phyloP scores from a whole-genome alignment of 2,329 filamentous ascomycete genomes.

The Botryotinia calthae region DNA sequence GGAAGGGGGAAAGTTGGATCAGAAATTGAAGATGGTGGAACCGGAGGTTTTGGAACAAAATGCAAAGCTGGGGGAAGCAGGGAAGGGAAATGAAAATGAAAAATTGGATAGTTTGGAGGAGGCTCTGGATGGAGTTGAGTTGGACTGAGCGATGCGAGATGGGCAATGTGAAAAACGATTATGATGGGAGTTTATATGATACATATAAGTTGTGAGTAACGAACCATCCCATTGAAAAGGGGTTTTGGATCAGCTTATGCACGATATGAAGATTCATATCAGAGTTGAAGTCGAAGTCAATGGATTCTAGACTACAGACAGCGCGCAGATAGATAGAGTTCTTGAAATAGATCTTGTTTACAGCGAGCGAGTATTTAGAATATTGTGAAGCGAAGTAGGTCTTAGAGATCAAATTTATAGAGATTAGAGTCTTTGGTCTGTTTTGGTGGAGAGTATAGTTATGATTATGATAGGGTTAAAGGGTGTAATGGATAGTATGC shows the following conservation, averaged over 20 bases:
- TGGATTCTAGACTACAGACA: not conserved
- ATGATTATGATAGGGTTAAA: not conserved
- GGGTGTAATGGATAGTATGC: not conserved
- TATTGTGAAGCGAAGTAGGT: not conserved
- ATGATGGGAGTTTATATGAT: not conserved
- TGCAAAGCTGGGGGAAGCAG: not conserved
- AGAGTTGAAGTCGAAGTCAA: not conserved
- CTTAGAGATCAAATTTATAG: not conserved
- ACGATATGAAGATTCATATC: not conserved
- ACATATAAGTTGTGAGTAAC: not conserved
- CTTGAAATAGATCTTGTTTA: not conserved
- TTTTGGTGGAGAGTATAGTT: not conserved
- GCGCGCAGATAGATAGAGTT: not conserved
- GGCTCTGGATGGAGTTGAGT: slow-evolving; percentile 36
- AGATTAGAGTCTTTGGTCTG: not conserved
- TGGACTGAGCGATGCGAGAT: slow-evolving; percentile 31
- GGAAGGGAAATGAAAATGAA: not conserved
- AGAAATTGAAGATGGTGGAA: slow-evolving; percentile 27
- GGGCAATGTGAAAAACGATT: not conserved
- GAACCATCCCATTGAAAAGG: not conserved
- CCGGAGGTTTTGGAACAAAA: slow-evolving; percentile 28
- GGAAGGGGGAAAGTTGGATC: slow-evolving; percentile 24
- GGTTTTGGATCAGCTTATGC: no score
- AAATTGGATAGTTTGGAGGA: slow-evolving; percentile 31
- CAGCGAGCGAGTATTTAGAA: not conserved